phyloP scores from a whole-genome alignment of 2,329 filamentous ascomycete genomes.

The Pyricularia pennisetigena region DNA sequence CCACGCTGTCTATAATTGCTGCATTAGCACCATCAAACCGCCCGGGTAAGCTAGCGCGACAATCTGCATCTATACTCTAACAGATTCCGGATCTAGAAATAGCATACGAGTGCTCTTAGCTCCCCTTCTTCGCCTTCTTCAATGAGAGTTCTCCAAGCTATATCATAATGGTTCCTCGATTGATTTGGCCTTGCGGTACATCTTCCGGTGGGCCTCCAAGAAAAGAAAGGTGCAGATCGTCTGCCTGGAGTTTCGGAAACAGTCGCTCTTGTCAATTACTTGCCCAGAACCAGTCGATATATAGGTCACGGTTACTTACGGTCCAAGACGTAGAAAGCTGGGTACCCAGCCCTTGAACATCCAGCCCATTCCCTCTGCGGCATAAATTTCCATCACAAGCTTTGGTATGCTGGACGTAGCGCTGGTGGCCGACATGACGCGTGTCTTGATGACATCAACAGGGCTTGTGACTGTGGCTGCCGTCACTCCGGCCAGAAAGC shows the following conservation, averaged over 20 bases:
- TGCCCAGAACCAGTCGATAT: not conserved
- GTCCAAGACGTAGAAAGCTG: slow-evolving; percentile 55
- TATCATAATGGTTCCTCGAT: slow-evolving; percentile 19
- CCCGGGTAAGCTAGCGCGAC: not conserved
- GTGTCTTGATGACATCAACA: slow-evolving; percentile 82
- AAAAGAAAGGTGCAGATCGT: slow-evolving; percentile 83
- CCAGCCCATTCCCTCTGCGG: slow-evolving; percentile 65
- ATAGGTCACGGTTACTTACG: slow-evolving; percentile 31
- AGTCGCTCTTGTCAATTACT: not conserved
- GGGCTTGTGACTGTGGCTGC: slow-evolving; percentile 79
- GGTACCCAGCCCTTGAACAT: slow-evolving; percentile 88
- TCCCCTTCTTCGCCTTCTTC: not conserved
- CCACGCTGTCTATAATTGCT: not conserved
- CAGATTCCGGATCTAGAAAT: not conserved
- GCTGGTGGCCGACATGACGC: slow-evolving; percentile 63
- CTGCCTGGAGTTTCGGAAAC: slow-evolving; percentile 37
- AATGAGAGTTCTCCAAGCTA: not conserved
- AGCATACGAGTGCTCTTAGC: not conserved
- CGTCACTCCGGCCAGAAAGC: slow-evolving; percentile 69
- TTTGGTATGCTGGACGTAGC: slow-evolving; percentile 41
- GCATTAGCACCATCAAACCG: not conserved
- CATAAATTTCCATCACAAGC: slow-evolving; percentile 57
- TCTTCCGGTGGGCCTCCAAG: slow-evolving; percentile 75
- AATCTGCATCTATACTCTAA: not conserved
- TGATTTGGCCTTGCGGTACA: slow-evolving; percentile 50